Conservation (phyloP, 257 asterid species). For the Solanum phureja region DNA sequence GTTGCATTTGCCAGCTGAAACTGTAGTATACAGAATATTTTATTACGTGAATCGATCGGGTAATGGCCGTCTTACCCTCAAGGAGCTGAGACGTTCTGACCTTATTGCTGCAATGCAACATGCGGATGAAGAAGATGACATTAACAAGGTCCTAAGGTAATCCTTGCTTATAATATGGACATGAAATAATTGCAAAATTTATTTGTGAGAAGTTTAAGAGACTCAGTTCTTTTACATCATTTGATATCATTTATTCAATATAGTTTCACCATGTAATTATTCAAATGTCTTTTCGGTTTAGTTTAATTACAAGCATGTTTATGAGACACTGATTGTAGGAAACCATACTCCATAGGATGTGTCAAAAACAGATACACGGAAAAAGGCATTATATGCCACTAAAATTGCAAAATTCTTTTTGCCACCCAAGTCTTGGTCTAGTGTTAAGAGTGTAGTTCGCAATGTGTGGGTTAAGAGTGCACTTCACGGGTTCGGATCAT, state of each 20-base stretch:
- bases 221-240: not conserved
- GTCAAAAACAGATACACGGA: not conserved
- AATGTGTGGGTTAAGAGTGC: not conserved
- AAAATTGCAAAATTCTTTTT: not conserved
- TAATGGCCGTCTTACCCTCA: constrained; percentile 86
- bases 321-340: not conserved
- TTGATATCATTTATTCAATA: not conserved
- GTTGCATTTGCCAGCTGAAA: constrained; percentile 84
- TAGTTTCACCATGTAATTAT: not conserved
- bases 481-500: not conserved
- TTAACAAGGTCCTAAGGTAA: constrained; percentile 94
- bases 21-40: constrained; percentile 85
- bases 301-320: not conserved
- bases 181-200: not conserved
- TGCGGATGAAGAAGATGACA: constrained; percentile 99
- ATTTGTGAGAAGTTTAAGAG: not conserved
- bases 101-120: constrained; percentile 93
- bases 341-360: not conserved
- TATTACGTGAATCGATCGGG: constrained; percentile 54
- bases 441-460: not conserved
- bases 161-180: not conserved
- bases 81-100: constrained; percentile 89
- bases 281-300: not conserved
- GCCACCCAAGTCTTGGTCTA: not conserved
- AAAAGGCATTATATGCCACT: not conserved